Evolutionary conservation across 345 rosid species (phyloP).

Genomic region (Brassica incana): DNA sequence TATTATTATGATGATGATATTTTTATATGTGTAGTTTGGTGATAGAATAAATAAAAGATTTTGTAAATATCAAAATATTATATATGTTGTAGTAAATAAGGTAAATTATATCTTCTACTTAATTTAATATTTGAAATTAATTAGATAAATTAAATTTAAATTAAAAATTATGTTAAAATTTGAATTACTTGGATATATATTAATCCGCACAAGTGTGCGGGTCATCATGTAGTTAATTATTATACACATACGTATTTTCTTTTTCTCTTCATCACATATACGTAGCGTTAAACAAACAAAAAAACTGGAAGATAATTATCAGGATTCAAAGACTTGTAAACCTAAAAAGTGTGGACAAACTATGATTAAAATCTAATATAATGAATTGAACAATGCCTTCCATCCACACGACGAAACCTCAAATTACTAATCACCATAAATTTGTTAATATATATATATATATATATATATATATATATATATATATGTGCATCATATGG

Average conservation of each 20-base stretch:
- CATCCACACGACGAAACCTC: neutral
- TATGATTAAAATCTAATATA: neutral
- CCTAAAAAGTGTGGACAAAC: neutral
- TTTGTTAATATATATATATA: neutral
- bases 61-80: too few species aligned
- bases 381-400: neutral
- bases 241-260: neutral
- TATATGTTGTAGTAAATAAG: too few species aligned
- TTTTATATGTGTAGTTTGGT: too few species aligned
- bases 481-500: neutral
- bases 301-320: neutral
- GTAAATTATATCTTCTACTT: too few species aligned
- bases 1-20: too few species aligned
- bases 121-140: too few species aligned
- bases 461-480: neutral
- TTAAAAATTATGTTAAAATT: too few species aligned
- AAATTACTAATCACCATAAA: neutral
- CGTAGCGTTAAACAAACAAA: neutral
- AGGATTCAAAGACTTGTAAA: neutral
- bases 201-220: too few species aligned
- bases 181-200: too few species aligned
- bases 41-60: too few species aligned
- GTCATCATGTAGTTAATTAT: neutral
- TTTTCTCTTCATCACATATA: neutral
- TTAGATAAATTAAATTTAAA: too few species aligned